Evolutionary conservation across 192 early-diverging fungal genomes (phyloP), one percentile per base, ranked within the genome.

Genomic region (Coemansia sp.): DNA sequence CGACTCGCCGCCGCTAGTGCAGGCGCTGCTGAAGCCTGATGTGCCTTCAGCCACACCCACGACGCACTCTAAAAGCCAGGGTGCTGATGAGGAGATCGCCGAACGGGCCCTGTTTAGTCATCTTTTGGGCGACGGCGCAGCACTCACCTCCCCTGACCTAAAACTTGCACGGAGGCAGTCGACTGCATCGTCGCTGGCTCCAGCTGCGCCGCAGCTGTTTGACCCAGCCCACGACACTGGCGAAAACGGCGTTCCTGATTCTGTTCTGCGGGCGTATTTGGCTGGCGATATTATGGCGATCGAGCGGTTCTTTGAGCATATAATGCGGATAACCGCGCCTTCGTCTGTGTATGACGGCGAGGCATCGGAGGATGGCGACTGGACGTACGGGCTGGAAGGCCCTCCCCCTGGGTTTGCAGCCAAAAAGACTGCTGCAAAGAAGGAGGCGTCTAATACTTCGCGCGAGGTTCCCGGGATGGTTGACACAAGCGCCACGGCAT

Each of bases 251-350:
- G 79, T 81, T 4, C 79, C 79, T 0, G 79, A 81, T 28, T 68
- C 79, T 43, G 79, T 81, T 30, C 51, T 81, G 33, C 73, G 64
- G 0, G 79, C 79, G 7, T 81, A 75, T 56, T 43, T 81, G 65
- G 73, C 70, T 9, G 79, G 79, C 34, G 79, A 81, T 18, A 33
- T 70, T 4, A 72, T 63, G 7, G 79, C 79, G 1, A 68, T 81
- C 28, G 79, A 81, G 66, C 73, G 79, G 16, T 81, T 75, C 57
- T 81, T 81, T 53, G 73, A 71, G 42, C 70, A 81, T 48, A 74
- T 81, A 29, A 81, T 81, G 78, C 62, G 51, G 2, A 64, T 81
- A 10, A 81, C 78, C 0, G 60, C 70, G 12, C 78, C 78, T 2
- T 55, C 73, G 16, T 75, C 78, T 0, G 48, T 81, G n/a, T 75